phyloP scores from a whole-genome alignment of 176 grass and related monocot species.

The Musa troglodytarum region DNA sequence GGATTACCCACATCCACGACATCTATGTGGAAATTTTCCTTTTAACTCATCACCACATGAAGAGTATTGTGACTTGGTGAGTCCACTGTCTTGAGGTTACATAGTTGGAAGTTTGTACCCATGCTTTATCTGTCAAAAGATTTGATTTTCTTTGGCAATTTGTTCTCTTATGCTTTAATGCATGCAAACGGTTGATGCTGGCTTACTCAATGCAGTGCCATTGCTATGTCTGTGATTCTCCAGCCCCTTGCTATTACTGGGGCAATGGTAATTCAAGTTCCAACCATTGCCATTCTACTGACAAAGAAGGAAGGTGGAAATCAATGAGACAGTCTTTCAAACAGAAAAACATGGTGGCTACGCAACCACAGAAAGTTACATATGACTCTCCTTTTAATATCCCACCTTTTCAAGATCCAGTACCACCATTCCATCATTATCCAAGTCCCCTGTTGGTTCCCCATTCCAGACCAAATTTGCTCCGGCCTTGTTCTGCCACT shows the following conservation, averaged over 20 bases:
- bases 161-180: neutral
- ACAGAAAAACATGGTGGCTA: slow-evolving; percentile 16
- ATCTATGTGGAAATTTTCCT: slow-evolving; percentile 79
- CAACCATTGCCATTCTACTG: slow-evolving; percentile 82
- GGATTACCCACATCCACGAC: slow-evolving; percentile 87
- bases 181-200: slow-evolving; percentile 11
- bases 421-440: neutral
- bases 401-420: neutral
- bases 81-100: neutral
- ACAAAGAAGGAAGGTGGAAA: slow-evolving; percentile 62
- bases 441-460: neutral
- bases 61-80: slow-evolving; percentile 72
- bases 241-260: slow-evolving; percentile 86
- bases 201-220: slow-evolving; percentile 78
- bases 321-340: slow-evolving; percentile 46
- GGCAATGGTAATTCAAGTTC: slow-evolving; percentile 25
- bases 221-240: slow-evolving; percentile 83
- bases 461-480: slow-evolving; percentile 5
- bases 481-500: slow-evolving; percentile 11
- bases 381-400: neutral
- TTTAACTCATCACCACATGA: slow-evolving; percentile 63
- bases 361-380: slow-evolving; percentile 28
- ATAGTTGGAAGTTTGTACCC: neutral
- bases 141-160: neutral
- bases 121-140: too few relatives aligned